phyloP scores from a whole-genome alignment of 306 rosid genomes.

The Malus sieversii region DNA sequence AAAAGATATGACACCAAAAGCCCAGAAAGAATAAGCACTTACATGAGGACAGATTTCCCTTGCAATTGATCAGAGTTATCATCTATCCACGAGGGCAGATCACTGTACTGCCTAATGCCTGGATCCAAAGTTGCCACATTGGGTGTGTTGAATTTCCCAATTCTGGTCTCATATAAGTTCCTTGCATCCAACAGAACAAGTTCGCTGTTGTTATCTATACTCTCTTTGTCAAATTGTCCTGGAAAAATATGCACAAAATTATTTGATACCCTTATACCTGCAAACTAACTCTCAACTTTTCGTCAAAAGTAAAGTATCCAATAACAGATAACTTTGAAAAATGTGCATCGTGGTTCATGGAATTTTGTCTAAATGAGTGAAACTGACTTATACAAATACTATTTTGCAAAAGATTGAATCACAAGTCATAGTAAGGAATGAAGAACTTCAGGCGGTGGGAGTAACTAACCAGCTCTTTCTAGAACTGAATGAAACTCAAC shows the following conservation, averaged over 20 bases:
- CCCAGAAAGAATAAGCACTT: constrained; percentile 15
- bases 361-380: neutral
- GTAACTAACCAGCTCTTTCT: constrained; percentile 48
- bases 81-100: constrained; percentile 85
- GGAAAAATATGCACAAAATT: neutral
- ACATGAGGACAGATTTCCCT: constrained; percentile 82
- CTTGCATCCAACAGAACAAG: constrained; percentile 82
- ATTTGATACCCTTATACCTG: constrained; percentile 4
- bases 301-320: constrained; percentile 1
- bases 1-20: neutral
- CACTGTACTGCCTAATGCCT: constrained; percentile 78
- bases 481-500: constrained; percentile 73
- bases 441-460: neutral
- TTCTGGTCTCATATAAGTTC: constrained; percentile 87
- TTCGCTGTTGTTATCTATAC: constrained; percentile 11
- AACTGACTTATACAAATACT: too few species aligned
- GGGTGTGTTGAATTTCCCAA: constrained; percentile 74
- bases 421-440: constrained; percentile 12
- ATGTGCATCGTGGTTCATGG: neutral
- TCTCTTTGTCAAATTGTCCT: constrained; percentile 38
- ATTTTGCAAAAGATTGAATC: neutral
- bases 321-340: neutral
- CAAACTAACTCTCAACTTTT: neutral
- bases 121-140: constrained; percentile 75
- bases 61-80: constrained; percentile 49